A percentile compares a stretch with the other conserved stretches of the same genome.
phyloP scores from a whole-genome alignment of 2,329 filamentous ascomycete species.

The Cladosporium oxysporum region DNA sequence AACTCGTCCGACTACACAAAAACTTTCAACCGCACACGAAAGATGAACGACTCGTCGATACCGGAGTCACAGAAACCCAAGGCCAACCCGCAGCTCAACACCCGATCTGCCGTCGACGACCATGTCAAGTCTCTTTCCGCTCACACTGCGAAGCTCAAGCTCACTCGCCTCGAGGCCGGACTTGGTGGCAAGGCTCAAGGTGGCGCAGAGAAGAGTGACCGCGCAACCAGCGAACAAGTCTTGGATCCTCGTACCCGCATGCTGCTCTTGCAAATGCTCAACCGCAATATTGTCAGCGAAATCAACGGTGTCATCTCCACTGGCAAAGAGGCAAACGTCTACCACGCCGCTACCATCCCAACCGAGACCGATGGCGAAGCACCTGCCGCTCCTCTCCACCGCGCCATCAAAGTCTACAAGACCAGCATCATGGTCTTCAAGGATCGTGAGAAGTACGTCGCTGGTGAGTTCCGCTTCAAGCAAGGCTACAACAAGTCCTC shows the following conservation, averaged over 20 bases:
- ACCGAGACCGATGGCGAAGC: conserved; percentile 48
- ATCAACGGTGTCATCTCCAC: conserved; percentile 95
- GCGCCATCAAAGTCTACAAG: conserved; percentile 98
- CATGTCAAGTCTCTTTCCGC: conserved; percentile 81
- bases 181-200: conserved; percentile 52
- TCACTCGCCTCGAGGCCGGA: conserved; percentile 64
- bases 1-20: conserved; percentile 74
- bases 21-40: conserved; percentile 81
- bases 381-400: conserved; percentile 59
- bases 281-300: conserved; percentile 83
- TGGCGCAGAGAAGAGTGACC: conserved; percentile 71
- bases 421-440: conserved; percentile 97
- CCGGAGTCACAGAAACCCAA: conserved; percentile 61
- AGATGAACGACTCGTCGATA: conserved; percentile 58
- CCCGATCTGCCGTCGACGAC: conserved; percentile 77
- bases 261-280: conserved; percentile 95
- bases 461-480: conserved; percentile 89
- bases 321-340: conserved; percentile 97
- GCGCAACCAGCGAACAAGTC: conserved; percentile 92
- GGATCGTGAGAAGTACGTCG: conserved; percentile 93
- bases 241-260: conserved; percentile 91
- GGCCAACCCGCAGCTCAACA: conserved; percentile 79
- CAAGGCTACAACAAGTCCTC: conserved; percentile 91
- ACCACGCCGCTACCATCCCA: conserved; percentile 73
- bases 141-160: conserved; percentile 81